Evolutionary conservation across 2,329 filamentous ascomycete genomes (phyloP).

Genomic region (Fusarium cicatricum): DNA sequence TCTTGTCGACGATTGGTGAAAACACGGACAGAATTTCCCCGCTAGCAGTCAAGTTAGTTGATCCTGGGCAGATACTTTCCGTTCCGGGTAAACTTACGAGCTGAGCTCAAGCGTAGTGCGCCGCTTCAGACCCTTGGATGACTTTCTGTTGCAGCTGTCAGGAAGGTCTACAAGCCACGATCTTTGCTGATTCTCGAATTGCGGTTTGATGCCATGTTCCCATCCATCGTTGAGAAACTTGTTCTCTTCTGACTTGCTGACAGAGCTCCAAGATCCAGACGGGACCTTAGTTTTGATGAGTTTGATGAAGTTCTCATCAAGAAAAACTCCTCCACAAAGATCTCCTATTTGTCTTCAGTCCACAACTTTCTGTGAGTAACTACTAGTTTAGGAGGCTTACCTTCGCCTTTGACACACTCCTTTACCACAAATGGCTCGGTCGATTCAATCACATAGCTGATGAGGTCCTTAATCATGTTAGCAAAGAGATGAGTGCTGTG

Average conservation of each 20-base stretch:
- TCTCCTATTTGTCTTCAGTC: constrained; percentile 37
- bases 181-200: constrained; percentile 30
- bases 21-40: constrained; percentile 39
- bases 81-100: background rate
- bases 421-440: constrained; percentile 41
- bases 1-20: constrained; percentile 26
- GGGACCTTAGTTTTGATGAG: constrained; percentile 42
- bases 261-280: background rate
- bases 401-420: constrained; percentile 51
- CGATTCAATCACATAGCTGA: constrained; percentile 47
- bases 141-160: background rate
- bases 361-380: accelerated
- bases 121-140: background rate
- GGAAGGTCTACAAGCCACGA: constrained; percentile 34
- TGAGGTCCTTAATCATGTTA: constrained; percentile 47
- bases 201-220: constrained; percentile 44
- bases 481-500: background rate
- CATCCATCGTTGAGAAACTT: constrained; percentile 39
- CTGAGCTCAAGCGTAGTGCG: constrained; percentile 7
- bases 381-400: constrained; percentile 24
- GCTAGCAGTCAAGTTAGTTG: background rate
- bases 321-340: constrained; percentile 51
- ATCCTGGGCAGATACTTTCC: background rate
- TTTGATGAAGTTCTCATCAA: constrained; percentile 49
- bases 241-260: background rate